These are phyloP conservation scores for Claviceps humidiphila DNA, from an alignment of 2,329 filamentous ascomycete genomes.

Conservation along the genomic window DNA sequence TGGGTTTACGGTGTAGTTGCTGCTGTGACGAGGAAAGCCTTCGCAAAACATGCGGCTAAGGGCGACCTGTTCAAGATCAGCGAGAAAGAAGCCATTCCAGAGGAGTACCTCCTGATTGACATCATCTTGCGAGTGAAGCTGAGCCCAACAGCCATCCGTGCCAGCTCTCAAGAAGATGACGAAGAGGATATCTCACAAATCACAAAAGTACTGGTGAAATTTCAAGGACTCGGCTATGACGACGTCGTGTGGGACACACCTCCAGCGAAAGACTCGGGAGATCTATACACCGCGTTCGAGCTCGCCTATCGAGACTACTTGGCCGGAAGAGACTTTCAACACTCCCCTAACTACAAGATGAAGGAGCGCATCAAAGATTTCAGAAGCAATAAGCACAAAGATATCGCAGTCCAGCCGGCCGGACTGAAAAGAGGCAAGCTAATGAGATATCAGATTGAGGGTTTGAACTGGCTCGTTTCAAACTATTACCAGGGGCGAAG, in stretches of 20 bases:
- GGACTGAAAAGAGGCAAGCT: constrained; percentile 65
- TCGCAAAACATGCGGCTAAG: constrained; percentile 55
- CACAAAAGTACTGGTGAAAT: constrained; percentile 69
- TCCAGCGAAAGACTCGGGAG: constrained; percentile 48
- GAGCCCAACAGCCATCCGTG: constrained; percentile 28
- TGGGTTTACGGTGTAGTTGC: constrained; percentile 71
- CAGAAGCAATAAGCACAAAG: constrained; percentile 52
- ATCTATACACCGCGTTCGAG: constrained; percentile 67
- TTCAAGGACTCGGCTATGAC: constrained; percentile 82
- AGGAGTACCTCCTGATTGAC: constrained; percentile 74
- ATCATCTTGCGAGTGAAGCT: constrained; percentile 73
- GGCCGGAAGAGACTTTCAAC: constrained; percentile 56
- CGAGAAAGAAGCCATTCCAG: constrained; percentile 67
- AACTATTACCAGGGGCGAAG: constrained; percentile 76
- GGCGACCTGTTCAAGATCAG: constrained; percentile 50
- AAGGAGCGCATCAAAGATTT: constrained; percentile 55
- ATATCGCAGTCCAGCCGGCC: constrained; percentile 58
- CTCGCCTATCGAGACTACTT: constrained; percentile 80
- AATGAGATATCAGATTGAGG: constrained; percentile 89
- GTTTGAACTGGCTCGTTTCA: constrained; percentile 88
- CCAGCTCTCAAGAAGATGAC: constrained; percentile 54
- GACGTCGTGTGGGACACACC: constrained; percentile 83
- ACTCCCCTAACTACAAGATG: constrained; percentile 44
- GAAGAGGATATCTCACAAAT: constrained; percentile 60
- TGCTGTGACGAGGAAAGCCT: constrained; percentile 55